phyloP scores from a whole-genome alignment of 176 grass and related monocot genomes.

The Elymus sibiricus region DNA sequence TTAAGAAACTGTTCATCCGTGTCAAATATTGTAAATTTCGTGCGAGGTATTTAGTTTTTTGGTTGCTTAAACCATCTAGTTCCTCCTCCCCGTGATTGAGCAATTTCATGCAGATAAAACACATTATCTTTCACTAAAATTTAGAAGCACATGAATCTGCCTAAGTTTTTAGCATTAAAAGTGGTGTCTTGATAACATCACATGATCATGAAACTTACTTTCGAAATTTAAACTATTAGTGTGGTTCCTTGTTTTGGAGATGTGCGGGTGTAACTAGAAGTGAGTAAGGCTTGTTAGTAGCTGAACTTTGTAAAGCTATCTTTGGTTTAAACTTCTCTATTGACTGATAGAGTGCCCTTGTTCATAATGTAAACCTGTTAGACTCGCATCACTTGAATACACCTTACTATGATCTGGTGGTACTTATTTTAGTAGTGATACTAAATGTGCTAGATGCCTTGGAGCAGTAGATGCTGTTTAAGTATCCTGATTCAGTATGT shows the following conservation, averaged over 20 bases:
- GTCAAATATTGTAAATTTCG: background rate
- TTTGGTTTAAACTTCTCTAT: background rate
- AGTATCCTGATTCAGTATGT: background rate
- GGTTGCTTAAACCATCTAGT: background rate
- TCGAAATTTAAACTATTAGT: background rate
- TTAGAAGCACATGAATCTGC: background rate
- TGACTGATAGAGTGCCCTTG: background rate
- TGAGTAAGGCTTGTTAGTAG: background rate
- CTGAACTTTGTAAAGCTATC: conserved; percentile 10
- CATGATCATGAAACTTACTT: background rate
- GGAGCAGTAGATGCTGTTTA: background rate
- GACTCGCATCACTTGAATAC: background rate
- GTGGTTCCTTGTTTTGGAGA: background rate
- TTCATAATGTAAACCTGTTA: background rate
- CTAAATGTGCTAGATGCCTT: background rate
- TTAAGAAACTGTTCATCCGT: background rate
- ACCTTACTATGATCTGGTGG: background rate
- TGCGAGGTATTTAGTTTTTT: background rate
- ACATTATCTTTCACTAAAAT: conserved; percentile 2
- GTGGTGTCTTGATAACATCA: background rate
- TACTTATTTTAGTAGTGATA: background rate
- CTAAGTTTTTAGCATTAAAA: background rate
- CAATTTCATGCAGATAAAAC: background rate
- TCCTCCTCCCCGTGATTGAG: background rate
- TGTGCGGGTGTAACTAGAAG: background rate